Evolutionary conservation across 192 early-diverging fungal genomes (phyloP).

Genomic region (Backusella psychrophila): DNA sequence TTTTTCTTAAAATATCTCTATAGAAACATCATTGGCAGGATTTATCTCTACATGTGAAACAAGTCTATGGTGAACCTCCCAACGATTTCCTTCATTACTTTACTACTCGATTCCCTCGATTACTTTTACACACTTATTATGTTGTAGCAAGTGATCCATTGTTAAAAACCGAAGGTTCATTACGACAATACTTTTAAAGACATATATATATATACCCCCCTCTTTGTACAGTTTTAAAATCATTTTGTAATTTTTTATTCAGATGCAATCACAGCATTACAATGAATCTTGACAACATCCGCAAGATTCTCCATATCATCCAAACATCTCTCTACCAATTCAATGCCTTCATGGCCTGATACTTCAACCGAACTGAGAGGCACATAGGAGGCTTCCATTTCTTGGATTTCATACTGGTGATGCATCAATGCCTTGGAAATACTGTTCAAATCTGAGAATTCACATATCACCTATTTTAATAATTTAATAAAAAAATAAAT

Average conservation of each 20-base stretch:
- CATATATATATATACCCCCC: not conserved
- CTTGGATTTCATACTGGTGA: constrained; percentile 52
- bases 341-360: constrained; percentile 38
- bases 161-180: constrained; percentile 60
- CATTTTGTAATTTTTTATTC: constrained; percentile 4
- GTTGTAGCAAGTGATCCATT: constrained; percentile 66
- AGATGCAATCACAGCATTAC: constrained; percentile 41
- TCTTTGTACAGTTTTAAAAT: not conserved
- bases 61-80: constrained; percentile 78
- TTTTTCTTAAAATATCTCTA: too few species aligned
- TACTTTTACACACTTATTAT: constrained; percentile 87
- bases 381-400: constrained; percentile 57
- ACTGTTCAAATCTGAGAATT: constrained; percentile 44
- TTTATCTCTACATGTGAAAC: constrained; percentile 70
- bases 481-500: too few species aligned
- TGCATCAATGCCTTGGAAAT: constrained; percentile 45
- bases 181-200: constrained; percentile 63
- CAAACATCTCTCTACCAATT: constrained; percentile 48
- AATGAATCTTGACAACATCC: constrained; percentile 61
- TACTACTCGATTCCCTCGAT: constrained; percentile 80
- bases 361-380: constrained; percentile 44
- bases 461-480: constrained; percentile 44
- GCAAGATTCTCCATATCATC: constrained; percentile 58
- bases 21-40: constrained; percentile 97
- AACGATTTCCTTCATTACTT: constrained; percentile 88